A percentile compares a stretch with the other conserved stretches of the same genome.
These are phyloP conservation scores for Megacollybia platyphylla DNA, from an alignment of 1,284 basidiomycete species.

Conservation along the genomic window DNA sequence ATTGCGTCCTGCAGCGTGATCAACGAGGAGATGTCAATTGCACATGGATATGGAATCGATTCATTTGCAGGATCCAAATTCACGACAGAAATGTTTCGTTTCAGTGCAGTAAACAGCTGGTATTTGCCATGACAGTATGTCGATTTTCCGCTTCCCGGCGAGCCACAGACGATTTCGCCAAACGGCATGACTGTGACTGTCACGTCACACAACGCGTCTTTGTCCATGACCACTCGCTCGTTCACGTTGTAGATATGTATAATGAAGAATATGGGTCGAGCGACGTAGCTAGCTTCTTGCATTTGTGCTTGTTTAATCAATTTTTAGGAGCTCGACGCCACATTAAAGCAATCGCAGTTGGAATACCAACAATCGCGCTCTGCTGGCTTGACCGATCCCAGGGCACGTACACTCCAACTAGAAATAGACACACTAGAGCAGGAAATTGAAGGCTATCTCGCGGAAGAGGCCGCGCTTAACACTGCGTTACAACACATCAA, in stretches of 20 bases:
- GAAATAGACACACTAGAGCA: too few relatives aligned
- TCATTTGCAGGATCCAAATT: slow-evolving; percentile 97
- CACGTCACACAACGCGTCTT: neutral
- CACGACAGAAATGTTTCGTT: slow-evolving; percentile 79
- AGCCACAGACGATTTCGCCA: slow-evolving; percentile 82
- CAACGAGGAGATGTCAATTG: slow-evolving; percentile 76
- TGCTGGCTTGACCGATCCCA: too few relatives aligned
- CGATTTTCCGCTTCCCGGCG: slow-evolving; percentile 88
- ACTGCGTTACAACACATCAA: neutral
- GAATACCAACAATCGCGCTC: neutral
- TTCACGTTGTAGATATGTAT: neutral
- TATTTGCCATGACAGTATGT: slow-evolving; percentile 92
- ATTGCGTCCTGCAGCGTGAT: slow-evolving; percentile 87
- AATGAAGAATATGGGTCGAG: neutral
- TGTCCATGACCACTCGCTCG: neutral
- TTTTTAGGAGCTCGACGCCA: neutral
- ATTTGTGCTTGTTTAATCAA: neutral
- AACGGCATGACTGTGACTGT: slow-evolving; percentile 52
- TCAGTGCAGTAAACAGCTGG: slow-evolving; percentile 81
- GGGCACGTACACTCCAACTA: too few relatives aligned
- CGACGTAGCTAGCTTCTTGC: neutral
- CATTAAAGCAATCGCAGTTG: neutral
- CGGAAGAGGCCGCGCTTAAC: neutral
- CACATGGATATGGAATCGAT: slow-evolving; percentile 81
- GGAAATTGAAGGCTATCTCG: neutral